Evolutionary conservation across 1,284 basidiomycete species (phyloP), one percentile per base, ranked within the genome.

Genomic region (Kalmanozyma brasiliensis): DNA sequence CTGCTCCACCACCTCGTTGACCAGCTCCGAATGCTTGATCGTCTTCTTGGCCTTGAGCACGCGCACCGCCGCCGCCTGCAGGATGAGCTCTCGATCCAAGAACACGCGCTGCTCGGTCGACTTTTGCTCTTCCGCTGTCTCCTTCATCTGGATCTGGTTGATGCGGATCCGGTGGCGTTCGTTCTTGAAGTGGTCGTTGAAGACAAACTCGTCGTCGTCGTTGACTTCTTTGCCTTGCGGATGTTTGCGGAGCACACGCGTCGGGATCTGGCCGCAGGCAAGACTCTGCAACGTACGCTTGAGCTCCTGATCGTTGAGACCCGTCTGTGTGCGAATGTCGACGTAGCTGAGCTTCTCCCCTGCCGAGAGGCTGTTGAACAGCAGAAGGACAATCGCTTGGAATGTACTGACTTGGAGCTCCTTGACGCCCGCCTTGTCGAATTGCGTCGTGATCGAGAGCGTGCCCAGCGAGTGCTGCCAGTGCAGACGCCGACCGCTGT

Each of bases 101-200:
- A 94, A 90, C 37, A 98, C 93, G 36, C 90, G 87, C 16, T 87
- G 87, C 76, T 93, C 91, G 8, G 93, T 95, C 66, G 89, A 87
- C 69, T 88, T 87, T 23, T 90, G 89, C 84, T 98, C 95, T 80
- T 97, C 94, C 30, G 88, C 91, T 59, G 92, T 89, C 74, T 94
- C 91, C 79, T 94, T 93, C 42, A 90, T 90, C 83, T 98, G 95
- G 65, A 98, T 96, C 48, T 94, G 92, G 80, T 95, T 97, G 84
- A 98, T 95, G 82, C 92, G 91, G 43, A 98, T 88, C 74, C 90
- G 91, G 45, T 89, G 85, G 22, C 88, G 86, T 8, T 90, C 87
- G 78, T 95, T 91, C 37, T 89, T 88, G 82, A 98, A 96, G 16
- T 87, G 88, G 42, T 88, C 85, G 83, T 98, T 97, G 85, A 91